Evolutionary conservation across 768 basidiomycete species (phyloP).

Genomic region (Tulasnella sp.): DNA sequence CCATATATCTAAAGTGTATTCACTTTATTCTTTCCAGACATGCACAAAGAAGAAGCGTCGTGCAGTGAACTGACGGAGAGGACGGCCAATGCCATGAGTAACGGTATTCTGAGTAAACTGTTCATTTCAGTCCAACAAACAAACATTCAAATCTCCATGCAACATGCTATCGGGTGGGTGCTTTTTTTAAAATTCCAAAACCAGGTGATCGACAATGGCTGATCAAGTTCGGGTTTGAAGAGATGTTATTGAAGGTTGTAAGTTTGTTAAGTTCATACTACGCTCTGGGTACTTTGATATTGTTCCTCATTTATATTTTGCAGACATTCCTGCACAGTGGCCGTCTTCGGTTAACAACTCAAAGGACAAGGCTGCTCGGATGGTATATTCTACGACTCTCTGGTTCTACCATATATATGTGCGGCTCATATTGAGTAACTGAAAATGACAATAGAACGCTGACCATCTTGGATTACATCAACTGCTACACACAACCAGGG

Average conservation of each 20-base stretch:
- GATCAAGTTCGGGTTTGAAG: neutral
- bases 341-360: neutral
- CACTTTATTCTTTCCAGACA: neutral
- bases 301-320: neutral
- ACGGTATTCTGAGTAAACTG: neutral
- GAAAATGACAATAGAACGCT: no score
- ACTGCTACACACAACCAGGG: no score
- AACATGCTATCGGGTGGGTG: neutral
- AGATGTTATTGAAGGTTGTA: neutral
- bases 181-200: neutral
- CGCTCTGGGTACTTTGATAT: neutral
- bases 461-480: no score
- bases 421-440: no score
- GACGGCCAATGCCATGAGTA: neutral
- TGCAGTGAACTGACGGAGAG: neutral
- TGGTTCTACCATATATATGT: no score
- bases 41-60: neutral
- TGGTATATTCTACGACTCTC: no score
- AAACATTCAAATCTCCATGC: neutral
- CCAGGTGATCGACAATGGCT: neutral
- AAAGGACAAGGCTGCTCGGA: neutral
- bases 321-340: neutral
- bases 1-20: neutral
- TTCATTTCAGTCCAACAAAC: neutral
- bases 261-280: neutral